These are phyloP conservation scores for Stereum hirsutum DNA, from an alignment of 1,284 basidiomycete species.

Conservation along the genomic window DNA sequence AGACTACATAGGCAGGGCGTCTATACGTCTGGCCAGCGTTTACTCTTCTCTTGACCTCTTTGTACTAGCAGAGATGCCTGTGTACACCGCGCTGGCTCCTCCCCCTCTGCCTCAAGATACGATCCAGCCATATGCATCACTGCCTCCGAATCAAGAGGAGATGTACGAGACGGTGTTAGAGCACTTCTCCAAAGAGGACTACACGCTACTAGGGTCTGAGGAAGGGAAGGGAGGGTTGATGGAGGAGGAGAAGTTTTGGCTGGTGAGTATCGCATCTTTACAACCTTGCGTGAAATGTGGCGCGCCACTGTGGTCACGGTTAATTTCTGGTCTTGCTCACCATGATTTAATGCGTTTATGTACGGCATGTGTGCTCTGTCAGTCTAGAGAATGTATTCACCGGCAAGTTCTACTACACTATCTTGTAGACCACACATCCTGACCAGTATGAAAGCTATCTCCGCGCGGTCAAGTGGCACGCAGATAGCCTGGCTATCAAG, in stretches of 20 bases:
- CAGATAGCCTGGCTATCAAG: constrained; percentile 65
- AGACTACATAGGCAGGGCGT: too few species aligned
- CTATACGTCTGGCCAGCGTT: too few species aligned
- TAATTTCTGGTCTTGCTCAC: constrained; percentile 81
- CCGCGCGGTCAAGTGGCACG: constrained; percentile 80
- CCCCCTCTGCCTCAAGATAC: constrained; percentile 18
- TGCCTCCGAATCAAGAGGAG: constrained; percentile 38
- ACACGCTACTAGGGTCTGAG: constrained; percentile 37
- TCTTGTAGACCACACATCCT: constrained; percentile 3
- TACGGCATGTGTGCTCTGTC: constrained; percentile 10
- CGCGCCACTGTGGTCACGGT: constrained; percentile 82
- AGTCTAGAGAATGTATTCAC: not conserved
- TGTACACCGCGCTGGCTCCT: constrained; percentile 16
- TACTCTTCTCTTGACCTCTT: too few species aligned
- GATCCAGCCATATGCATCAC: constrained; percentile 21
- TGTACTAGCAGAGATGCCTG: constrained; percentile 1
- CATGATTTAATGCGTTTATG: too few species aligned
- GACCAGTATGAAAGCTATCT: constrained; percentile 82
- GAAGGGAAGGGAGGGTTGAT: constrained; percentile 36
- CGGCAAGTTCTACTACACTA: too few species aligned
- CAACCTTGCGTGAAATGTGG: not conserved
- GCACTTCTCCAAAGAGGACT: constrained; percentile 46
- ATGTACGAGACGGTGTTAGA: constrained; percentile 46
- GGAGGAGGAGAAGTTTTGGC: constrained; percentile 70
- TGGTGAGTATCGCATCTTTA: constrained; percentile 30